Conservation (phyloP, 768 basidiomycete genomes). For the Xerocomus spinulosus region DNA sequence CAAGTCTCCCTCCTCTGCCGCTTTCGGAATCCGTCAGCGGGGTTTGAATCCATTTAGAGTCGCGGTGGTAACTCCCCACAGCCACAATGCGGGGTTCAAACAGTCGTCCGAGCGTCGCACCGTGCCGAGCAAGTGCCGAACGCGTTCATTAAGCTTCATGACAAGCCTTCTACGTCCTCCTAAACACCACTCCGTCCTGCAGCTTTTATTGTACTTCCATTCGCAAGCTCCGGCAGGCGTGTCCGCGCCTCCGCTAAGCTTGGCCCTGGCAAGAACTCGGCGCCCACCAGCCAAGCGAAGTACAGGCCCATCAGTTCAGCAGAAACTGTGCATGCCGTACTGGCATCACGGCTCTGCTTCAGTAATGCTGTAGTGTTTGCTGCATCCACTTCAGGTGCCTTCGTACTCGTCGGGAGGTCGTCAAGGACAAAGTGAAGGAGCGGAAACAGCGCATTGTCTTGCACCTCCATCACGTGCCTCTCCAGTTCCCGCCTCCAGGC, state of each 20-base stretch:
- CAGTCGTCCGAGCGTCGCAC: neutral
- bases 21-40: neutral
- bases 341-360: slow-evolving; percentile 39
- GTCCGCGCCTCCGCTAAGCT: slow-evolving; percentile 35
- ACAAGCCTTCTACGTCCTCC: neutral
- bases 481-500: slow-evolving; percentile 90
- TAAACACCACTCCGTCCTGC: slow-evolving; percentile 64
- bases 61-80: neutral
- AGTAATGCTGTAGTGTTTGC: slow-evolving; percentile 66
- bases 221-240: slow-evolving; percentile 44
- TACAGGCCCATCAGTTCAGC: slow-evolving; percentile 80
- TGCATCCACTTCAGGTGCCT: slow-evolving; percentile 87
- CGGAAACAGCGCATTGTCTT: slow-evolving; percentile 97
- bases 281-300: slow-evolving; percentile 86
- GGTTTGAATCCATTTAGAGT: neutral
- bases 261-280: slow-evolving; percentile 71
- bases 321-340: slow-evolving; percentile 57
- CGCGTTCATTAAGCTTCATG: neutral
- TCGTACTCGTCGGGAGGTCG: slow-evolving; percentile 94
- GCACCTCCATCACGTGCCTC: slow-evolving; percentile 88
- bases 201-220: slow-evolving; percentile 46
- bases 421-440: slow-evolving; percentile 95
- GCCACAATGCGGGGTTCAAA: neutral
- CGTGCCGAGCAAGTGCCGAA: neutral
- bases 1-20: neutral